Percentiles rank a stretch among this genome's conserved stretches.
These are phyloP conservation scores for Chlamydomonas sphaeroides DNA, from an alignment of 139 green algal genomes.

Conservation along the genomic window DNA sequence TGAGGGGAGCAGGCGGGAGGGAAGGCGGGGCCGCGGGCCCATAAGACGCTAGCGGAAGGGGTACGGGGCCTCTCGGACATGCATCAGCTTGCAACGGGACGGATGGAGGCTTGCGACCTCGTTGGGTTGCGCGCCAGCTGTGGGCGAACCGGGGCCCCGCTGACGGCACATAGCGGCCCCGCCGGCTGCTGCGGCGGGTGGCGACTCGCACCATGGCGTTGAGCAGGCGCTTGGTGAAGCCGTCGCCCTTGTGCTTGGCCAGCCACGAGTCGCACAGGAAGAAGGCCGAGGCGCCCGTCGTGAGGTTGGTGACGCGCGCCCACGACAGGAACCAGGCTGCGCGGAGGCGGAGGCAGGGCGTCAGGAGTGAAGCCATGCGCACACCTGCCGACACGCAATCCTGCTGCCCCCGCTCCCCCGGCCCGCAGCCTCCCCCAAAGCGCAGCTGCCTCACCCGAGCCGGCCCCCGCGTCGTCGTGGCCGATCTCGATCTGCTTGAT, in stretches of 20 bases:
- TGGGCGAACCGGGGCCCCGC: not conserved
- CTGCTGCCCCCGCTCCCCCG: too few species aligned
- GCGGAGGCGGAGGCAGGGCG: not conserved
- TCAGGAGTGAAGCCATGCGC: not conserved
- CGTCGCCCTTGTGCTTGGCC: constrained; percentile 44
- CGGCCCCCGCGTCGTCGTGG: constrained; percentile 46
- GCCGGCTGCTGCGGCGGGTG: too few species aligned
- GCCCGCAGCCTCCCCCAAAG: too few species aligned
- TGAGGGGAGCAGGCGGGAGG: too few species aligned
- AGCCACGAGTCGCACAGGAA: constrained; percentile 64
- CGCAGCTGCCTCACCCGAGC: constrained; percentile 19
- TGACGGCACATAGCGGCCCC: too few species aligned
- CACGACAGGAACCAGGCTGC: constrained; percentile 70
- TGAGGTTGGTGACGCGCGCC: constrained; percentile 66
- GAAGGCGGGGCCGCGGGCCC: too few species aligned
- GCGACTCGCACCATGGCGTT: constrained; percentile 31
- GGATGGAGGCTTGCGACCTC: too few species aligned
- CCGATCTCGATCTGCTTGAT: constrained; percentile 64
- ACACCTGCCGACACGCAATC: too few species aligned
- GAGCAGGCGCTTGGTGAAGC: constrained; percentile 50
- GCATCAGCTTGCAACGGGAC: too few species aligned
- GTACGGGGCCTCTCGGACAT: too few species aligned
- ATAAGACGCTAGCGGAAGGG: too few species aligned
- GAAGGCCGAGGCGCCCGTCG: constrained; percentile 50
- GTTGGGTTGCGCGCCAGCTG: too few species aligned